Evolutionary conservation across 352 stramenopile species (phyloP), one percentile per base, ranked within the genome.

Genomic region (Halophytophthora batemanensis): DNA sequence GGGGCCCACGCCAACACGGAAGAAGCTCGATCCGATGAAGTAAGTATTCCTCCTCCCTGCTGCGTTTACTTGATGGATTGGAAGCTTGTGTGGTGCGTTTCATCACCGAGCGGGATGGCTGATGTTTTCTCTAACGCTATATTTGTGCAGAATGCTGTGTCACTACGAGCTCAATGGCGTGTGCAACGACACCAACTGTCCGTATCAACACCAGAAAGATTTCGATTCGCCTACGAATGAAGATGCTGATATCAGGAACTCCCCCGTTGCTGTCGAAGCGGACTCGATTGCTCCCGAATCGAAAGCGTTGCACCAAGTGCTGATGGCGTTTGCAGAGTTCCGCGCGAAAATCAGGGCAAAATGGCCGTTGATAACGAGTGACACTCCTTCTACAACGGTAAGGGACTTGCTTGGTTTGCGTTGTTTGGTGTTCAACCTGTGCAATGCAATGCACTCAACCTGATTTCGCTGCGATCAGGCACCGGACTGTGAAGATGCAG

Each of bases 171-270:
- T 90, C 31, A 85, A 81, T 37, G 82, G 82, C 6, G 70, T 84
- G 25, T 92, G 82, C 61, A 90, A 90, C 28, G 82, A 92, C 36
- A 59, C 71, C 2, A 86, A 79, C 37, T 92, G 82, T 39, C 59
- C 60, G 1, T 83, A 80, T 21, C 77, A 85, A 52, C 82, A 92
- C 36, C 59, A 74, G 29, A 71, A 73, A 44, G 82, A 92, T 42
- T 83, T 83, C 54, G 50, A 71, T 5, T 2, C 22, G 34, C 18
- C 45, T 8, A 39, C 28, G 0, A 41, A 22, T 0, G 44, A 59
- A 5, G 22, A 5, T 42, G 29, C 22, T 57, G 46, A 48, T 36
- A 19, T 31, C 4, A 8, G 25, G 8, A 8, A 31, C 4, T 10
- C 43, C 37, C 15, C 23, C 21, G 23, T 23, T 45, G 51, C 37